Percentiles rank a stretch among this genome's conserved stretches.
phyloP scores from a whole-genome alignment of 208 protist genomes.

The Wallacemonas sp. region DNA sequence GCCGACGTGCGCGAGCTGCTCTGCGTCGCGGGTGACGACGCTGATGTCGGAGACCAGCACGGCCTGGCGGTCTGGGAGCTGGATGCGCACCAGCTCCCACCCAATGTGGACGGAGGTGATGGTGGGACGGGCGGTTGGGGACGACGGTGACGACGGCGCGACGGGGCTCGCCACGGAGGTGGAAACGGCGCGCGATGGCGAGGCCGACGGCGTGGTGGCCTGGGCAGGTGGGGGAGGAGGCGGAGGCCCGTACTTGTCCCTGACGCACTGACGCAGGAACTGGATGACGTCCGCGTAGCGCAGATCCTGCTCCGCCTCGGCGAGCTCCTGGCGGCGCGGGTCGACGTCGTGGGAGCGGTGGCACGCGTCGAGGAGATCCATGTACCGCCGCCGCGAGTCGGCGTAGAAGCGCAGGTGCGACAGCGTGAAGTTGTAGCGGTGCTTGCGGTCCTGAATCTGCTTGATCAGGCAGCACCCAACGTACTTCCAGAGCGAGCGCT shows the following conservation, averaged over 20 bases:
- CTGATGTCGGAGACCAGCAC: constrained; percentile 22
- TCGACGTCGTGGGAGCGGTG: constrained; percentile 46
- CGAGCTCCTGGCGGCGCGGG: constrained; percentile 46
- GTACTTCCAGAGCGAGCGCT: constrained; percentile 65
- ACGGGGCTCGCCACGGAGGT: not conserved
- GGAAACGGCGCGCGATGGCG: not conserved
- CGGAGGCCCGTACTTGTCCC: constrained; percentile 34
- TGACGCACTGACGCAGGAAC: constrained; percentile 54
- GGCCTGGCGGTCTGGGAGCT: constrained; percentile 36
- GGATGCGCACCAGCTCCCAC: constrained; percentile 36
- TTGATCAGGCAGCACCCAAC: constrained; percentile 46
- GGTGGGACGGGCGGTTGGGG: no score
- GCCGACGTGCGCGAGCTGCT: constrained; percentile 28
- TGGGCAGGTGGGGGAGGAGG: not conserved
- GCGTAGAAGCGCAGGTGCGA: constrained; percentile 74
- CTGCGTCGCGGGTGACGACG: constrained; percentile 35
- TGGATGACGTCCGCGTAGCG: constrained; percentile 75
- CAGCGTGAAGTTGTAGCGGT: constrained; percentile 78
- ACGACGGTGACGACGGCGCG: constrained; percentile 3
- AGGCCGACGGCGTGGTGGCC: not conserved
- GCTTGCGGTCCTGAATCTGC: constrained; percentile 47
- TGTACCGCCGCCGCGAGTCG: constrained; percentile 57
- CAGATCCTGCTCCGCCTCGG: constrained; percentile 70
- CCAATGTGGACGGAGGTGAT: constrained; percentile 50
- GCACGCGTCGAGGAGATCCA: constrained; percentile 68